Percentiles rank a stretch among this genome's conserved stretches.
Evolutionary conservation across 768 basidiomycete species (phyloP).

Genomic region (Macrolepiota fuliginosa): DNA sequence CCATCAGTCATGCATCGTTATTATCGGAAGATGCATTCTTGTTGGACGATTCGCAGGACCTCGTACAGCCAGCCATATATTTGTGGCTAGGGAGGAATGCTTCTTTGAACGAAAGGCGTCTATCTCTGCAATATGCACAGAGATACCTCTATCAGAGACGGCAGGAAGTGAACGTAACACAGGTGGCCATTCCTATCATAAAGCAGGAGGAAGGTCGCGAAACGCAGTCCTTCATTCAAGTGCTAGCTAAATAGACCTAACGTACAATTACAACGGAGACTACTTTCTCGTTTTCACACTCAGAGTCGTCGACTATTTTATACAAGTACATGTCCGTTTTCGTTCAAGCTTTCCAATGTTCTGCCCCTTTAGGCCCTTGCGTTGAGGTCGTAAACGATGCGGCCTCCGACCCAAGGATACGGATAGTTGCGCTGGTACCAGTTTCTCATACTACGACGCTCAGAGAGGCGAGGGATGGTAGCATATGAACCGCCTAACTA

Average conservation of each 20-base stretch:
- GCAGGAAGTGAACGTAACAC: constrained; percentile 18
- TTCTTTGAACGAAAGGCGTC: constrained; percentile 43
- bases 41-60: constrained; percentile 39
- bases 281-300: background rate
- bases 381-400: constrained; percentile 44
- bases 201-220: constrained; percentile 56
- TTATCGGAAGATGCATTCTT: constrained; percentile 51
- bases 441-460: constrained; percentile 77
- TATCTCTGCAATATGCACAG: constrained; percentile 57
- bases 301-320: background rate
- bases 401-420: constrained; percentile 83
- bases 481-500: constrained; percentile 91
- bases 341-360: background rate
- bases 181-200: constrained; percentile 40
- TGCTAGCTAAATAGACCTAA: constrained; percentile 15
- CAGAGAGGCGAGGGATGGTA: constrained; percentile 79
- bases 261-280: background rate
- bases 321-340: constrained; percentile 4
- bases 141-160: constrained; percentile 43
- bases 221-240: constrained; percentile 41
- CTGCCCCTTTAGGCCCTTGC: background rate
- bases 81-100: constrained; percentile 57
- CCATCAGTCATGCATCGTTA: constrained; percentile 31
- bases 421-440: constrained; percentile 93
- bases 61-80: constrained; percentile 42